Evolutionary conservation across 441 rosid genomes (phyloP).

Genomic region (Breynia disticha): DNA sequence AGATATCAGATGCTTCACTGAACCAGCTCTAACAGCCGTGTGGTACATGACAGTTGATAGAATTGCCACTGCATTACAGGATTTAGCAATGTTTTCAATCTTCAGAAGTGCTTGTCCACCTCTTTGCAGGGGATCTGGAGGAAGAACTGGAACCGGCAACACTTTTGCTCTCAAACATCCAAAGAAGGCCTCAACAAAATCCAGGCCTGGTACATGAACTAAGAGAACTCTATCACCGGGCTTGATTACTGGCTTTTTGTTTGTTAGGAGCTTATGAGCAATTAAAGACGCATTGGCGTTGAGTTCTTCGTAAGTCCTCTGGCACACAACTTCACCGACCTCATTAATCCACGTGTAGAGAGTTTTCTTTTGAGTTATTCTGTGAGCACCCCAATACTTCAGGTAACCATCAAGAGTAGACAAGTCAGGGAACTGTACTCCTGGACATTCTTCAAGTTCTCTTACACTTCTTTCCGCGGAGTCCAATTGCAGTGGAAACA

Average conservation of each 20-base stretch:
- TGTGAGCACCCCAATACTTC: constrained; percentile 53
- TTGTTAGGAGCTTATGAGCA: constrained; percentile 40
- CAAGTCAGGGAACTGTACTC: constrained; percentile 47
- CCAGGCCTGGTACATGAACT: constrained; percentile 59
- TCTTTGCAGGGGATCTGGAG: constrained; percentile 64
- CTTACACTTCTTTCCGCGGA: constrained; percentile 16
- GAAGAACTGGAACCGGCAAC: constrained; percentile 65
- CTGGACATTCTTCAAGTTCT: constrained; percentile 36
- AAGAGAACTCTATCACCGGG: constrained; percentile 56
- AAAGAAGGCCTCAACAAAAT: constrained; percentile 58
- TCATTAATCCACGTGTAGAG: constrained; percentile 62
- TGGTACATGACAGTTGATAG: constrained; percentile 47
- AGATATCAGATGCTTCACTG: constrained; percentile 41
- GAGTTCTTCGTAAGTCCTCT: constrained; percentile 46
- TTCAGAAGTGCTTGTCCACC: constrained; percentile 70
- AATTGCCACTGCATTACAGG: constrained; percentile 47
- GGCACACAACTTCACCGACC: constrained; percentile 28
- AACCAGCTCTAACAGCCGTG: constrained; percentile 54
- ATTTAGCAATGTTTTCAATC: constrained; percentile 56
- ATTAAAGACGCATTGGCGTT: constrained; percentile 44
- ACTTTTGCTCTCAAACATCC: constrained; percentile 61
- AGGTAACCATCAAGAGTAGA: constrained; percentile 44
- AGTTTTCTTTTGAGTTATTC: constrained; percentile 22
- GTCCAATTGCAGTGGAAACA: constrained; percentile 36
- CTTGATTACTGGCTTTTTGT: constrained; percentile 44